Conservation (phyloP, 257 asterid species). For the Paraleonurus japonicus region DNA sequence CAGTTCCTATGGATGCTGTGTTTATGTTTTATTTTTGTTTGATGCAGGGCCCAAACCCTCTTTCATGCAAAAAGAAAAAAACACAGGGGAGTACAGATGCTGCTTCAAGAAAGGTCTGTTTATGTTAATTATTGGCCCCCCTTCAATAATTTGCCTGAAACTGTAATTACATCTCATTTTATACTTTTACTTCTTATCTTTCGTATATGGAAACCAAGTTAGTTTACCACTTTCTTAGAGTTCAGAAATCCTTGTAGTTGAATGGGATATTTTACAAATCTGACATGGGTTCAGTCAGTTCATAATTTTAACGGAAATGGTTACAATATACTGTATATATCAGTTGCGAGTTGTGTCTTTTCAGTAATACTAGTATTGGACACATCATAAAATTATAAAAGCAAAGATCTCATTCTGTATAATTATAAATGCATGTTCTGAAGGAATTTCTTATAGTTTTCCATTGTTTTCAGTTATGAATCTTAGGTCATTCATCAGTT, state of each 20-base stretch:
- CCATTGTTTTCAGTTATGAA: neutral
- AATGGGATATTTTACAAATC: neutral
- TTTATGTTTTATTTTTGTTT: conserved; percentile 22
- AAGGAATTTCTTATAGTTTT: neutral
- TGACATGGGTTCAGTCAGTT: neutral
- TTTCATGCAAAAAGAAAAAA: conserved; percentile 79
- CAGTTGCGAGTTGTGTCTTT: neutral
- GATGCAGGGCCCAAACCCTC: conserved; percentile 88
- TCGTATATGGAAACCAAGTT: neutral
- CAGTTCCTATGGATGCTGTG: neutral
- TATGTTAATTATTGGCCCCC: neutral
- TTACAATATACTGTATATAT: neutral
- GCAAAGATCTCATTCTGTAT: neutral
- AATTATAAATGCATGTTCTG: neutral
- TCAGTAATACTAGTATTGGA: neutral
- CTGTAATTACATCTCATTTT: neutral
- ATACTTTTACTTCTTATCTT: neutral
- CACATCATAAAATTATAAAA: neutral
- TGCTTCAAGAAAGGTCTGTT: conserved; percentile 53
- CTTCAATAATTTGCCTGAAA: neutral
- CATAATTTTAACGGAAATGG: neutral
- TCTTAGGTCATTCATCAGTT: conserved; percentile 2
- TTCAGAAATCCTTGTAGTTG: neutral
- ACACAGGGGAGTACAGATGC: conserved; percentile 27
- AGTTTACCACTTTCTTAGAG: neutral